Conservation (phyloP, 2,329 filamentous ascomycete genomes). For the Pseudocercospora musae region DNA sequence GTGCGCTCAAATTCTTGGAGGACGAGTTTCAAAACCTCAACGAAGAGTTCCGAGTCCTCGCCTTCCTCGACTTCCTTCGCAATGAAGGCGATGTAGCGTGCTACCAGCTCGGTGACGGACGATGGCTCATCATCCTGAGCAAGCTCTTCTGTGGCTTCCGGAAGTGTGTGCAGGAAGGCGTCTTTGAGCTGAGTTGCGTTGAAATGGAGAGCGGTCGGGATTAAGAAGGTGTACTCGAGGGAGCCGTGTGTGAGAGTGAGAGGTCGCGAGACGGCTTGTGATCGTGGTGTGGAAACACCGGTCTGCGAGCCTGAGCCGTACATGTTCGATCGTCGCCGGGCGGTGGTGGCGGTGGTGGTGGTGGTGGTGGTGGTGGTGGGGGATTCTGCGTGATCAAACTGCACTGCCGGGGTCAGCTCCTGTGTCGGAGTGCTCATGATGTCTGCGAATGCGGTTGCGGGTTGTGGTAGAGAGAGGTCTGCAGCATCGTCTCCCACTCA, state of each 20-base stretch:
- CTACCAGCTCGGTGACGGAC: slow-evolving; percentile 86
- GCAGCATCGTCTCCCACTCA: slow-evolving; percentile 6
- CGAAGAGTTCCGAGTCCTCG: slow-evolving; percentile 87
- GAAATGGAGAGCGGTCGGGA: slow-evolving; percentile 93
- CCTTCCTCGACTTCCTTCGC: slow-evolving; percentile 86
- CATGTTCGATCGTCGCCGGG: slow-evolving; percentile 20
- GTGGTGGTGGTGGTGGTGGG: slow-evolving; percentile 2
- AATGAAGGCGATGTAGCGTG: slow-evolving; percentile 87
- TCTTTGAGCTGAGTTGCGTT: slow-evolving; percentile 94
- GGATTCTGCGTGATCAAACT: slow-evolving; percentile 18
- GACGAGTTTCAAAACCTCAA: slow-evolving; percentile 87
- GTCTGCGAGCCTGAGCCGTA: slow-evolving; percentile 58
- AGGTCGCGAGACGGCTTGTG: slow-evolving; percentile 85
- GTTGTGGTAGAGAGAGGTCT: not conserved
- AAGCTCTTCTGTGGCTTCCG: slow-evolving; percentile 90
- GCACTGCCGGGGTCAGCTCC: slow-evolving; percentile 24
- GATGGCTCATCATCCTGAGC: slow-evolving; percentile 99
- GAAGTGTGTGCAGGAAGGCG: slow-evolving; percentile 78
- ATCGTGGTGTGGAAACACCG: slow-evolving; percentile 93
- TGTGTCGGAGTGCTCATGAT: slow-evolving; percentile 23
- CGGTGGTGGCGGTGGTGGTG: not conserved
- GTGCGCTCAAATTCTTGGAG: slow-evolving; percentile 95
- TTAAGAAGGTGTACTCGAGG: slow-evolving; percentile 92
- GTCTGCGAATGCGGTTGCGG: slow-evolving; percentile 3
- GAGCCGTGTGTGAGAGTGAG: slow-evolving; percentile 88